These are phyloP conservation scores for Tetraselmis striata DNA, from an alignment of 139 green algal species.

Conservation along the genomic window DNA sequence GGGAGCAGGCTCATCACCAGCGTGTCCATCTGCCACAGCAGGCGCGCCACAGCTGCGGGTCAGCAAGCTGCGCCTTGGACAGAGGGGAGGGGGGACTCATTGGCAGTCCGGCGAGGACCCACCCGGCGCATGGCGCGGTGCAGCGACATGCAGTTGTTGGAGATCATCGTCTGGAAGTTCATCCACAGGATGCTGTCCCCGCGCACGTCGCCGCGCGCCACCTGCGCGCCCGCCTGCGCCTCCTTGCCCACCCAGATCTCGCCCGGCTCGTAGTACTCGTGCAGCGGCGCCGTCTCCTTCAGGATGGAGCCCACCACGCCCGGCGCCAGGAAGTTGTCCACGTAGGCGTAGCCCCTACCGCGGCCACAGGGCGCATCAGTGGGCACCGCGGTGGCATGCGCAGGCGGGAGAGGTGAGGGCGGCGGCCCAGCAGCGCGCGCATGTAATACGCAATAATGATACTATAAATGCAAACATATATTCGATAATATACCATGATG, in stretches of 20 bases:
- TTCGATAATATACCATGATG: no score
- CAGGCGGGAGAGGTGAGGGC: not conserved
- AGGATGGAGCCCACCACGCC: conserved; percentile 1
- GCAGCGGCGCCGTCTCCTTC: conserved; percentile 16
- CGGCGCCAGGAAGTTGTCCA: not conserved
- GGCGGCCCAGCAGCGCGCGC: no score
- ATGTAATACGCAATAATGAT: no score
- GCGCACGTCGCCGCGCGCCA: not conserved
- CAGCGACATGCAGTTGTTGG: not conserved
- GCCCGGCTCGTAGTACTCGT: conserved; percentile 16
- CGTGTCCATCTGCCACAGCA: conserved; percentile 32
- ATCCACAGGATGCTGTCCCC: not conserved
- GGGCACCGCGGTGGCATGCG: not conserved
- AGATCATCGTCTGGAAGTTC: not conserved
- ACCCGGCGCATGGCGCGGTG: not conserved
- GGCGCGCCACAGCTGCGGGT: no score
- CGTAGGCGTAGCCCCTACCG: not conserved
- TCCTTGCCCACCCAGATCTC: conserved; percentile 49
- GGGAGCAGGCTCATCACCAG: conserved; percentile 33
- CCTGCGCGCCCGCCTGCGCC: conserved; percentile 32
- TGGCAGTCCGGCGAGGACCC: no score
- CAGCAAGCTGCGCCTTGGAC: no score
- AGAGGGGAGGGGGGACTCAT: no score
- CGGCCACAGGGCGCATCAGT: no score
- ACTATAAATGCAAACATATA: no score